Evolutionary conservation across 2,329 filamentous ascomycete genomes (phyloP), one percentile per base, ranked within the genome.

Genomic region (Aureobasidium sp.): DNA sequence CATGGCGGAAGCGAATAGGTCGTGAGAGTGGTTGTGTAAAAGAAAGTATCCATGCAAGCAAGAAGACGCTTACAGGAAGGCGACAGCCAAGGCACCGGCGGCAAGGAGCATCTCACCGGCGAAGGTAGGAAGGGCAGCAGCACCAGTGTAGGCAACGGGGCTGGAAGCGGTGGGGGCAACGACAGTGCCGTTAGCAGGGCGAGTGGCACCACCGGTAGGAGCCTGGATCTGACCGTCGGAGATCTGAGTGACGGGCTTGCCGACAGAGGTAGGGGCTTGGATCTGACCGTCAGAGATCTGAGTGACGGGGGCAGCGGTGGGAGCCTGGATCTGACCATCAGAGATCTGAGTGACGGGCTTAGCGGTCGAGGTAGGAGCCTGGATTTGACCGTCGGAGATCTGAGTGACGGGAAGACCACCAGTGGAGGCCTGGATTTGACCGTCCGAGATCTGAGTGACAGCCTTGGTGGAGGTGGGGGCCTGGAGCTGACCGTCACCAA

Each of bases 401-500:
- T 70, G 66, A 8, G 68, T 65, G 46, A 69, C 64, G 10, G 65
- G 47, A 8, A 62, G 33, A 42, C 46, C 47, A 27, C 64, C 62
- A n/a, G 64, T 65, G 42, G 66, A 64, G 11, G 64, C 67, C 61
- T 70, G 68, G 37, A 68, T 62, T 59, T 70, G 70, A 19, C 70
- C 70, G 40, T 73, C 71, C 21, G 66, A 57, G 61, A 68, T 65
- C 62, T 72, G 66, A 33, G 62, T 62, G 60, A 68, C 65, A 45
- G 65, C 60, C n/a, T 57, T 27, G 43, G 62, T 57, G 45, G 64
- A 47, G 33, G 65, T 45, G 17, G 60, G 9, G 21, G 60, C 60
- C n/a, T 35, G 29, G 64, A 79, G 70, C 68, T 81, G 78, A 40
- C 78, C 79, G 61, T 81, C 79, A 4, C 73, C 72, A 64, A 74